Evolutionary conservation across 306 rosid genomes (phyloP).

Genomic region (Sechiopsis laciniata): DNA sequence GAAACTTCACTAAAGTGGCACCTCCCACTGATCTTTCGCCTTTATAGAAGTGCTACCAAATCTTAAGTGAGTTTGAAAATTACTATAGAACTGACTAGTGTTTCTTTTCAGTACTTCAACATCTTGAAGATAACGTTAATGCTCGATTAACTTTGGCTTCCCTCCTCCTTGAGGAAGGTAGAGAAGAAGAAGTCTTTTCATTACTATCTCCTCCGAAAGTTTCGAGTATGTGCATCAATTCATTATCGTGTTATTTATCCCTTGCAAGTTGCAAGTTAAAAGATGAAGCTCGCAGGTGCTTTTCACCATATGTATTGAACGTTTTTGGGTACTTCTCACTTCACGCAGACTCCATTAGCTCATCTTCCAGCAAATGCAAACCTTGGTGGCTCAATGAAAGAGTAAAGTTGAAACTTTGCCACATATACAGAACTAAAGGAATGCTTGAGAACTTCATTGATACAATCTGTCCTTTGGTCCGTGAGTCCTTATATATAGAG

Average conservation of each 20-base stretch:
- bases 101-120: constrained; percentile 54
- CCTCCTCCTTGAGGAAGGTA: constrained; percentile 75
- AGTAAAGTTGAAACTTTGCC: constrained; percentile 41
- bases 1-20: neutral
- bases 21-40: neutral
- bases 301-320: constrained; percentile 14
- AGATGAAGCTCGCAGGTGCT: constrained; percentile 2
- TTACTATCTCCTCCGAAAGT: constrained; percentile 61
- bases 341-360: constrained; percentile 47
- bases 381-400: constrained; percentile 69
- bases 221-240: constrained; percentile 36
- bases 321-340: constrained; percentile 1
- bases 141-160: constrained; percentile 71
- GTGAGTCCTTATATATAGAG: constrained; percentile 38
- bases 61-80: neutral
- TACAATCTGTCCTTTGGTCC: constrained; percentile 35
- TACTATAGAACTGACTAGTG: constrained; percentile 22
- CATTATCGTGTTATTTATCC: constrained; percentile 23
- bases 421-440: constrained; percentile 39
- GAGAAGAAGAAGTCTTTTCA: constrained; percentile 66
- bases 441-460: constrained; percentile 42
- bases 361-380: constrained; percentile 43
- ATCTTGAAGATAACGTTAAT: constrained; percentile 53
- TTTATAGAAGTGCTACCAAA: neutral
- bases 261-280: constrained; percentile 12